phyloP scores from a whole-genome alignment of 2,329 filamentous ascomycete species.

The Apiospora aurea region DNA sequence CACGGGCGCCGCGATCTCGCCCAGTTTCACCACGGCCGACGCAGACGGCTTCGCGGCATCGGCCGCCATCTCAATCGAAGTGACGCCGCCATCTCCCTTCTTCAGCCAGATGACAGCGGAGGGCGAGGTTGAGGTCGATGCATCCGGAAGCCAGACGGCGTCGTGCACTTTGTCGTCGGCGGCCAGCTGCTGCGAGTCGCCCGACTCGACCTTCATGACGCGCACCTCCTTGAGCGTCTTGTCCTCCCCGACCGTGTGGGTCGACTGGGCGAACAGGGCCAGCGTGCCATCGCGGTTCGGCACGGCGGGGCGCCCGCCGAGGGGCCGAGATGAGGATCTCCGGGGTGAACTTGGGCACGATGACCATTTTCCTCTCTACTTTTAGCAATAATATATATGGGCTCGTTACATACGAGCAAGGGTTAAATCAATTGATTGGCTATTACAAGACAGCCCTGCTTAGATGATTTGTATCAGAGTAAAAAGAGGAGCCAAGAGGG shows the following conservation, averaged over 20 bases:
- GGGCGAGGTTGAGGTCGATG: slow-evolving; percentile 27
- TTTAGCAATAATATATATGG: no score
- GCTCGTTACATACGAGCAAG: background rate
- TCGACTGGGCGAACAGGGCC: slow-evolving; percentile 49
- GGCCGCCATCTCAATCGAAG: slow-evolving; percentile 42
- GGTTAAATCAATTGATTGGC: background rate
- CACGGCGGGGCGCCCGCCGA: slow-evolving; percentile 44
- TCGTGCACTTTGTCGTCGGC: slow-evolving; percentile 42
- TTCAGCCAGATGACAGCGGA: slow-evolving; percentile 45
- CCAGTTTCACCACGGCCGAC: slow-evolving; percentile 38
- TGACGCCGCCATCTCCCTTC: slow-evolving; percentile 40
- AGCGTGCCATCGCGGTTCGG: slow-evolving; percentile 50
- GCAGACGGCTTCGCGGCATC: slow-evolving; percentile 33
- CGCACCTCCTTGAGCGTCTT: slow-evolving; percentile 43
- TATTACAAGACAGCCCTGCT: background rate
- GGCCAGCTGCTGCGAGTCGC: slow-evolving; percentile 37
- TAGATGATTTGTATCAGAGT: background rate
- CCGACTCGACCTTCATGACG: slow-evolving; percentile 43
- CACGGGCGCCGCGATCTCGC: slow-evolving; percentile 44
- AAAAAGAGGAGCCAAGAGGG: background rate
- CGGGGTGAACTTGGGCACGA: slow-evolving; percentile 39
- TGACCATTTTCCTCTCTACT: background rate
- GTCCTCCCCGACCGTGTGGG: slow-evolving; percentile 42
- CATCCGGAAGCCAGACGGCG: slow-evolving; percentile 46
- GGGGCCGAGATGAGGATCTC: slow-evolving; percentile 43